Base-by-base conservation (phyloP, 345 rosid genomes). In the Aquilaria yunnanensis region DNA sequence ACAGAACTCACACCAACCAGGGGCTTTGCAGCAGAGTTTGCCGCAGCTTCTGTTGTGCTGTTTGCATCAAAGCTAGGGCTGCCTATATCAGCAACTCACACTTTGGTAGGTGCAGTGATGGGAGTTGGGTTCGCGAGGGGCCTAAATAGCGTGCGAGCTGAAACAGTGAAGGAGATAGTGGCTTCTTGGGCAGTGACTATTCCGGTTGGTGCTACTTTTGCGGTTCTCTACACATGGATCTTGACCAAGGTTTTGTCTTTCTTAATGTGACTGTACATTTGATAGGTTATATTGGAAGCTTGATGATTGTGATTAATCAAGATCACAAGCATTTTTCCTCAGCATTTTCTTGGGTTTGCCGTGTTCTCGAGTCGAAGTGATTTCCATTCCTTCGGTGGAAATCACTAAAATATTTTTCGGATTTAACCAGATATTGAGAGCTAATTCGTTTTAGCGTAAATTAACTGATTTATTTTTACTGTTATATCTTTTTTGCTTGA, bases 111-210 rank as follows among this genome's bases (percentile, higher is more conserved):
- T 47, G 96, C 97, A 11, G 99, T 94, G 52, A 94, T 94, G 99
- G 99, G 99, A 14, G 99, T 94, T 6, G 99, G 99, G 3, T 90
- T 94, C 41, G 99, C 97, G 0, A 84, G 99, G 56, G 99, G 99
- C 16, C 85, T 90, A 51, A 94, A 90, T 60, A 83, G 80, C 56
- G 97, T 94, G 58, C 81, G 97, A 72, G 82, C 88, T 23, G 99
- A 90, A 80, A 88, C 92, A 3, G 96, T 94, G 60, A 78, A 70
- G 77, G 99, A 90, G 78, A 94, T 94, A 11, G 96, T 85, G 68
- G 76, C 80, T 61, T 94, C 99, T 16, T 90, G 99, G 97, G 81
- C 66, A 0, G 91, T 94, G 47, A 94, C 99, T 0, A 90, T 94
- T 51, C 99, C 99, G 29, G 93, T 77, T 46, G 99, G 99, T 32